Evolutionary conservation across 345 rosid genomes (phyloP), one percentile per base, ranked within the genome.

Genomic region (Mangifera indica): DNA sequence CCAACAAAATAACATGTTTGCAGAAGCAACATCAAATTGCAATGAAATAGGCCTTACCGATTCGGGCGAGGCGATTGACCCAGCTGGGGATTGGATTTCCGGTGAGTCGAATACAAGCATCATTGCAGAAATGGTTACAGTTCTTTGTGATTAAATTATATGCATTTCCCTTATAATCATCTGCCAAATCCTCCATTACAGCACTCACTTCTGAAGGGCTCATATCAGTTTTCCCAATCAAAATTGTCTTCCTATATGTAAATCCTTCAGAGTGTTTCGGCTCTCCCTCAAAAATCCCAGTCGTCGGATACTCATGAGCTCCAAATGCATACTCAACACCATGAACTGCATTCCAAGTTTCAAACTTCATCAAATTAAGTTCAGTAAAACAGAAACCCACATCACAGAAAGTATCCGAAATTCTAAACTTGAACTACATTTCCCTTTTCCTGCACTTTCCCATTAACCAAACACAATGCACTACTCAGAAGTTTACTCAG

Each of bases 51-150:
- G 7, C 0, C 82, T 79, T 83, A 92, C 99, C 99, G 18, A 95
- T 93, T 88, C 94, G 78, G 3, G 99, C 98, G 22, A 96, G 96
- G 0, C 98, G 96, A 74, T 96, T 96, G 75, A 96, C 92, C 99
- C 98, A 93, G 57, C 82, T 89, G 8, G 99, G 98, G 61, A 96
- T 92, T 18, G 92, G 90, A 77, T 91, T 96, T 24, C 92, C 94
- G 3, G 97, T 84, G 46, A 96, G 77, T 63, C 78, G 84, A 51
- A 96, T 45, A 72, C 98, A 93, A 66, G 91, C 94, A 58, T 88
- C 93, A 15, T 96, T 85, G 84, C 98, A 96, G 82, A 96, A 96
- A 82, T 96, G 99, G 82, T 96, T 96, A 73, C 98, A 96, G 74
- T 93, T 96, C 84, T 93, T 96, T 63, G 97, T 88, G 59, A 96